A percentile compares a stretch with the other conserved stretches of the same genome.
These are phyloP conservation scores for Nitzschia sp. DNA, from an alignment of 108 stramenopile genomes.

Conservation along the genomic window DNA sequence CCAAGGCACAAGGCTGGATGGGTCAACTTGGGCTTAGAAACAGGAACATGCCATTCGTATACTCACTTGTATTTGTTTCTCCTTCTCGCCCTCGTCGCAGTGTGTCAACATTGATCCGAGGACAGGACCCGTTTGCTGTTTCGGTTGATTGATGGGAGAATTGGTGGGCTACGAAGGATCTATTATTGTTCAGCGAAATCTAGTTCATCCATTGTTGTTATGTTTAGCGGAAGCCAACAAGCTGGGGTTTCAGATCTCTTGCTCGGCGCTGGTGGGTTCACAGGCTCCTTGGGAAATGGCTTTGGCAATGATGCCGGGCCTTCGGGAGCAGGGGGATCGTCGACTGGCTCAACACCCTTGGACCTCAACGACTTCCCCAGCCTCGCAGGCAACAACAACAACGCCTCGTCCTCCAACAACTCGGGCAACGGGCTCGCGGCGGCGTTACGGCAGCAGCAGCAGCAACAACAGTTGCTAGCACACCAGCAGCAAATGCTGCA, in stretches of 20 bases:
- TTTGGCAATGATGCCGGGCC: slow-evolving; percentile 44
- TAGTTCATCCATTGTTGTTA: slow-evolving; percentile 14
- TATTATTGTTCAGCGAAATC: background rate
- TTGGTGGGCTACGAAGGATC: background rate
- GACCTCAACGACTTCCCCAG: slow-evolving; percentile 87
- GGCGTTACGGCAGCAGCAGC: slow-evolving; percentile 61
- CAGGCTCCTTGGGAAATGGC: slow-evolving; percentile 46
- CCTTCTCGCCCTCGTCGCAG: no score
- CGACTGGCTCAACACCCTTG: slow-evolving; percentile 47
- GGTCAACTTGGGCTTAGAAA: no score
- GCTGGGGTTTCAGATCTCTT: slow-evolving; percentile 50
- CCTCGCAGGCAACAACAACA: slow-evolving; percentile 40
- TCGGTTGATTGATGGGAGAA: slow-evolving; percentile 21
- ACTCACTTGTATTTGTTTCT: no score
- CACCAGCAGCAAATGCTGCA: slow-evolving; percentile 67
- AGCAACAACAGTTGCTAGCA: slow-evolving; percentile 43
- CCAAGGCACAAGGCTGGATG: no score
- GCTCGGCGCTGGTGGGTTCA: slow-evolving; percentile 53
- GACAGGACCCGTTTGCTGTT: slow-evolving; percentile 1
- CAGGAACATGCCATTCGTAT: no score
- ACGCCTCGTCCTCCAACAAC: slow-evolving; percentile 20
- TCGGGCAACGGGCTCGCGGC: slow-evolving; percentile 63
- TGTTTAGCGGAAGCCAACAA: slow-evolving; percentile 55
- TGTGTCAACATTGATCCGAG: no score
- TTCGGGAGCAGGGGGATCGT: slow-evolving; percentile 31